Evolutionary conservation across 78 protist species (phyloP).

Genomic region (Polysphondylium violaceum): DNA sequence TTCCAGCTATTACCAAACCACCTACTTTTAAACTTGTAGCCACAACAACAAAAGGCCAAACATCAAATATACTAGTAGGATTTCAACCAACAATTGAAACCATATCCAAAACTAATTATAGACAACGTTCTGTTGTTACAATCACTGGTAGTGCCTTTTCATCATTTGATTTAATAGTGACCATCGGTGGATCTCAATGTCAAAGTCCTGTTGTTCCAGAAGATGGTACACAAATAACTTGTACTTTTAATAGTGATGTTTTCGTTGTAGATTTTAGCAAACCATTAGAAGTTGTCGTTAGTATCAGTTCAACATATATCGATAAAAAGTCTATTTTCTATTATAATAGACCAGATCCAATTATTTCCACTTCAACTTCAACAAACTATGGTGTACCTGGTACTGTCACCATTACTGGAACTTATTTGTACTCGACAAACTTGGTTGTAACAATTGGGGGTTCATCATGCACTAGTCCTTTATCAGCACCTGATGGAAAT

Average conservation of each 20-base stretch:
- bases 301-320: neutral
- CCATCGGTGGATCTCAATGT: neutral
- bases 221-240: neutral
- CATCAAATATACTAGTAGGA: neutral
- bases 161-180: neutral
- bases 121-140: neutral
- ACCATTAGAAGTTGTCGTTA: neutral
- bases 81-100: neutral
- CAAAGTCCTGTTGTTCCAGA: neutral
- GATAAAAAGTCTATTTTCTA: neutral
- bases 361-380: neutral
- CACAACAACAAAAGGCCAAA: neutral
- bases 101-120: neutral
- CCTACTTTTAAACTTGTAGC: neutral
- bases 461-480: neutral
- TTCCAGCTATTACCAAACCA: neutral
- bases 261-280: neutral
- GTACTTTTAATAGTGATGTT: neutral
- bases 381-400: neutral
- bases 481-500: neutral
- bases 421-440: neutral
- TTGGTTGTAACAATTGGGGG: neutral
- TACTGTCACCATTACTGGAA: neutral
- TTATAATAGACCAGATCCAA: neutral
- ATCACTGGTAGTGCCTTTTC: neutral